A percentile compares a stretch with the other conserved stretches of the same genome.
phyloP scores from a whole-genome alignment of 2,329 filamentous ascomycete genomes.

The Beauveria sp. region DNA sequence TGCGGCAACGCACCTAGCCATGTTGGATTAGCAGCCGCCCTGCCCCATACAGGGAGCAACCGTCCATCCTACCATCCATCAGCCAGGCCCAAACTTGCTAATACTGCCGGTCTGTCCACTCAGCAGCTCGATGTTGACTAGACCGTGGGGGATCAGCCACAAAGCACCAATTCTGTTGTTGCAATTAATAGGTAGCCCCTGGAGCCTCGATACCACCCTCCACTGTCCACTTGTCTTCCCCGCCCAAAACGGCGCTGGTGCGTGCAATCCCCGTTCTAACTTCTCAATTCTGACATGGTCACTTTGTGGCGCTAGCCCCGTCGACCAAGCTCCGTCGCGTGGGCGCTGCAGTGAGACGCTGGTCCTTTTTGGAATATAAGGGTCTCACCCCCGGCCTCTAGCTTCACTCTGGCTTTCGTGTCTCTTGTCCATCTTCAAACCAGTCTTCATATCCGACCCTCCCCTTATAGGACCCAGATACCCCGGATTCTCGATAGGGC shows the following conservation, averaged over 20 bases:
- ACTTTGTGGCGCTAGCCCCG: constrained; percentile 8
- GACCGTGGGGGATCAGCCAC: constrained; percentile 1
- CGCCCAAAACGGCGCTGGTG: background rate
- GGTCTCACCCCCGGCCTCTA: constrained; percentile 5
- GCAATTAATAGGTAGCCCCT: constrained; percentile 3
- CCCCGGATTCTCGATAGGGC: constrained; percentile 9
- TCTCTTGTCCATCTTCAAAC: constrained; percentile 5
- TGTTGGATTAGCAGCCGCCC: background rate
- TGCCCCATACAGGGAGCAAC: constrained; percentile 10
- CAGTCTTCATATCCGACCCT: background rate
- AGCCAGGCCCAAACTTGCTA: background rate
- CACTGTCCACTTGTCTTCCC: constrained; percentile 9
- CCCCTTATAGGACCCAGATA: constrained; percentile 3
- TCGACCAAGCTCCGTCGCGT: constrained; percentile 1
- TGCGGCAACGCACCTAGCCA: background rate
- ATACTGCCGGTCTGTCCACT: background rate
- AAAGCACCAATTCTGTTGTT: constrained; percentile 8
- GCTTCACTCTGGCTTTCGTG: background rate
- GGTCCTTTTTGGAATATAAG: constrained; percentile 8
- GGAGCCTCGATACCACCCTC: constrained; percentile 12
- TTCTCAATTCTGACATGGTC: constrained; percentile 6
- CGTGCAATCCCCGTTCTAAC: constrained; percentile 2
- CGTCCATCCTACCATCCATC: constrained; percentile 9
- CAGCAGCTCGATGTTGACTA: background rate
- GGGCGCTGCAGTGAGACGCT: constrained; percentile 5